Percentiles rank a stretch among this genome's conserved stretches.
Conservation (phyloP, 441 rosid genomes). For the Euphorbia corollata region DNA sequence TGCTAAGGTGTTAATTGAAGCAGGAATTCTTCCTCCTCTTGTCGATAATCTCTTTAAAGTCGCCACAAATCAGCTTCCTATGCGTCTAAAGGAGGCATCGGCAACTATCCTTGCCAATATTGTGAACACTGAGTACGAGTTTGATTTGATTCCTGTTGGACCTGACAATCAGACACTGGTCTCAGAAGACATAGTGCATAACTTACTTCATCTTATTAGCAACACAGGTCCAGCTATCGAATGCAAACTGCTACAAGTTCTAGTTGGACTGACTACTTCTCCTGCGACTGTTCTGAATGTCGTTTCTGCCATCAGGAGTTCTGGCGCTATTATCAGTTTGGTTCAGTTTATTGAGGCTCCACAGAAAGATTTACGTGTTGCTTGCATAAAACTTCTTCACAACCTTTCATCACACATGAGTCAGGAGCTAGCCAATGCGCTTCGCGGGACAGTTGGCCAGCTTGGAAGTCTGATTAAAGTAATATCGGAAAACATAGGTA, state of each 20-base stretch:
- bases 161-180: constrained; percentile 64
- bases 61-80: constrained; percentile 65
- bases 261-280: constrained; percentile 72
- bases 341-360: constrained; percentile 94
- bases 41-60: constrained; percentile 71
- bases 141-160: constrained; percentile 58
- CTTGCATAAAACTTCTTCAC: constrained; percentile 79
- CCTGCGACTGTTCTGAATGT: constrained; percentile 55
- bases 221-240: constrained; percentile 94
- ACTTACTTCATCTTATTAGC: constrained; percentile 74
- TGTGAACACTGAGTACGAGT: constrained; percentile 69
- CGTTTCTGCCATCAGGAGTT: constrained; percentile 77
- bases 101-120: constrained; percentile 91
- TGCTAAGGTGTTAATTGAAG: constrained; percentile 67
- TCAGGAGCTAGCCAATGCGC: constrained; percentile 70
- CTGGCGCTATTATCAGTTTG: constrained; percentile 85
- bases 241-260: constrained; percentile 94
- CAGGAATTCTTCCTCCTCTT: constrained; percentile 83
- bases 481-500: constrained; percentile 61
- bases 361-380: constrained; percentile 69
- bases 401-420: constrained; percentile 79
- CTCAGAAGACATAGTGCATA: constrained; percentile 76
- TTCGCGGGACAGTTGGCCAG: constrained; percentile 76
- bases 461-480: constrained; percentile 66
- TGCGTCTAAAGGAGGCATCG: constrained; percentile 78